Base-by-base conservation (phyloP, 2,329 filamentous ascomycete genomes). In the Zymoseptoria ardabiliae region DNA sequence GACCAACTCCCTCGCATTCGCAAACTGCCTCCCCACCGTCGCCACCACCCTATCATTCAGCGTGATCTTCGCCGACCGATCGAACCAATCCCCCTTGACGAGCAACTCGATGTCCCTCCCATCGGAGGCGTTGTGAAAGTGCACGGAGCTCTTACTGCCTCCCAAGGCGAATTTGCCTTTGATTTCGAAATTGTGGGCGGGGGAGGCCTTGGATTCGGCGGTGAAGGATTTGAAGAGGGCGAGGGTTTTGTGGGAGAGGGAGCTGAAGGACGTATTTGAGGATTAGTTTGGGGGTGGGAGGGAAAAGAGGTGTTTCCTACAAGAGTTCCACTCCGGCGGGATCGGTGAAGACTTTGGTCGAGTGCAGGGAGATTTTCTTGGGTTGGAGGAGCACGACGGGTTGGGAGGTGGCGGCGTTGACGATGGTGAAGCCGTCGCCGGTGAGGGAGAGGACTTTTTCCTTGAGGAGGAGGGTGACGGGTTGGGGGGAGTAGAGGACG, bases 381-480 rank as follows among this genome's bases (percentile, higher is more conserved):
- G 35, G 35, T 17, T 41, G 17, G 35, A 41, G 35, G 3, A 41
- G 11, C 4, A 41, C 35, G 11, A 41, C 35, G 11, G 35, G 35
- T 17, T 41, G 35, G 13, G 11, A 17, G 1, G 35, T 41, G 3
- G 35, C 35, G 35, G 35, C 35, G 35, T 41, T 41, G 35, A 41
- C 35, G 71, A 89, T 81, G 63, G 82, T 81, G 73, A 88, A 89
- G 71, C 79, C 83, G 73, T 88, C 85, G 59, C 84, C 84, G 1
- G 80, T 80, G 8, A 87, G 73, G 2, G 85, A 86, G 59, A 85
- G 70, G 19, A 86, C 76, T 65, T 84, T 85, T 67, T 88, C 85
- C 65, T 80, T 82, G 54, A 89, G 74, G 19, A 51, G 69, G 6
- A 89, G 73, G 2, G 80, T 83, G 59, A 66, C 71, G 57, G 71